These are phyloP conservation scores for Plicaturopsis crispa DNA, from an alignment of 768 basidiomycete species.

Conservation along the genomic window DNA sequence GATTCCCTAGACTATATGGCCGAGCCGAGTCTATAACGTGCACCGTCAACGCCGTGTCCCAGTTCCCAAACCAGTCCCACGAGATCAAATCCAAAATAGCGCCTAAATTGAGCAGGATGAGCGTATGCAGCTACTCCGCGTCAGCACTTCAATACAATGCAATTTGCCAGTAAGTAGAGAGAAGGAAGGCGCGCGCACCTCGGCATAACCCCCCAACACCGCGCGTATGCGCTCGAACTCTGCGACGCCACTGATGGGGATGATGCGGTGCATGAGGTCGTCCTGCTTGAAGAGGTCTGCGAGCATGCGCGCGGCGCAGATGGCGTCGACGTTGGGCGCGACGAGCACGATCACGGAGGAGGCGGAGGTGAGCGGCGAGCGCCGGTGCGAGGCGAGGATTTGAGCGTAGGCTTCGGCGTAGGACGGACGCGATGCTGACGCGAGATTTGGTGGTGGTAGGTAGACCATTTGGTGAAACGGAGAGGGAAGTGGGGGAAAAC, in stretches of 20 bases:
- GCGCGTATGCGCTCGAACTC: slow-evolving; percentile 63
- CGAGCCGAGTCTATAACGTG: slow-evolving; percentile 95
- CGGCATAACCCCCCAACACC: slow-evolving; percentile 56
- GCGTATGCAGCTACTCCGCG: slow-evolving; percentile 62
- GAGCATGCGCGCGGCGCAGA: slow-evolving; percentile 88
- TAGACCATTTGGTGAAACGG: too few relatives aligned
- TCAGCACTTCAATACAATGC: slow-evolving; percentile 2
- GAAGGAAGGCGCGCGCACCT: slow-evolving; percentile 36
- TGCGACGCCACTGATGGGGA: slow-evolving; percentile 81
- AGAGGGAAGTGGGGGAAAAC: too few relatives aligned
- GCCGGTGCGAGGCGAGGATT: slow-evolving; percentile 65
- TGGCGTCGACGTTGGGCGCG: slow-evolving; percentile 85
- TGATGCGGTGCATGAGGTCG: slow-evolving; percentile 84
- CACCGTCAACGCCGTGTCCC: slow-evolving; percentile 52
- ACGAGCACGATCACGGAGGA: slow-evolving; percentile 83
- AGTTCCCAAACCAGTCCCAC: slow-evolving; percentile 69
- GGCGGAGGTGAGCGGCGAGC: slow-evolving; percentile 69
- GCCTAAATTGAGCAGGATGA: slow-evolving; percentile 91
- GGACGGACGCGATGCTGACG: slow-evolving; percentile 48
- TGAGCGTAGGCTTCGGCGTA: slow-evolving; percentile 68
- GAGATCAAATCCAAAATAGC: slow-evolving; percentile 78
- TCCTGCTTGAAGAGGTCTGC: slow-evolving; percentile 87
- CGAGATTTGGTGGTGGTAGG: slow-evolving; percentile 64
- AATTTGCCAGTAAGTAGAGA: slow-evolving; percentile 1
- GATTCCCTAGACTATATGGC: slow-evolving; percentile 80